A percentile compares a stretch with the other conserved stretches of the same genome.
These are phyloP conservation scores for Chrysoporthe puriensis DNA, from an alignment of 2,329 filamentous ascomycete genomes.

Conservation along the genomic window DNA sequence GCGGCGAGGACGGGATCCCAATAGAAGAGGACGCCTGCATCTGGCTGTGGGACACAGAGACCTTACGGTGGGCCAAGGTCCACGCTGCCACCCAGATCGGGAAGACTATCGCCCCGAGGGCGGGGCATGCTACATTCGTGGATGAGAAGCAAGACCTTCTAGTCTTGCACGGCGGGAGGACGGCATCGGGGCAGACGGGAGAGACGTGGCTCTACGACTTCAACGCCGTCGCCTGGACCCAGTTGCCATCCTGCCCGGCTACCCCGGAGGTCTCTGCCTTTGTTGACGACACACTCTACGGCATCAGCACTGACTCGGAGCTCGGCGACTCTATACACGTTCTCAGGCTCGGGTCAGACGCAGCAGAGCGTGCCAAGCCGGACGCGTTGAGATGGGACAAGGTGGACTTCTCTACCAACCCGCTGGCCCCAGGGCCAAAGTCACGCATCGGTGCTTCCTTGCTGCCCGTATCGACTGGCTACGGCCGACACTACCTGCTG, in stretches of 20 bases:
- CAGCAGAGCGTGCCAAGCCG: conserved; percentile 38
- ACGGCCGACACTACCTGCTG: conserved; percentile 55
- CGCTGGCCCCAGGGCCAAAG: conserved; percentile 44
- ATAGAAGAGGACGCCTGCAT: conserved; percentile 40
- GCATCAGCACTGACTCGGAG: conserved; percentile 43
- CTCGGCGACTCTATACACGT: conserved; percentile 42
- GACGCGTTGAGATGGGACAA: conserved; percentile 42
- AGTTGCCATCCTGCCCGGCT: conserved; percentile 49
- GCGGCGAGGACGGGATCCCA: conserved; percentile 35
- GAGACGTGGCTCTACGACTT: conserved; percentile 58
- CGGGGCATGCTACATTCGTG: conserved; percentile 41
- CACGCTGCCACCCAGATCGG: conserved; percentile 38
- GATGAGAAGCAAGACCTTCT: conserved; percentile 52
- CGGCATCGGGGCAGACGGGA: conserved; percentile 35
- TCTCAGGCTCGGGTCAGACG: conserved; percentile 39
- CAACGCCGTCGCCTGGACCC: conserved; percentile 51
- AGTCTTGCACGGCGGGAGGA: conserved; percentile 53
- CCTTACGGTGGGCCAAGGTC: conserved; percentile 40
- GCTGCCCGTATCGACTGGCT: conserved; percentile 52
- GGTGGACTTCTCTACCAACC: conserved; percentile 42
- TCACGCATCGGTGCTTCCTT: conserved; percentile 48
- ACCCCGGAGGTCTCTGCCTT: conserved; percentile 47
- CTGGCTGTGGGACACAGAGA: conserved; percentile 45
- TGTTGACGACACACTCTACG: conserved; percentile 49
- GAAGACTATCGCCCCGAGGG: conserved; percentile 37